Conservation (phyloP, 192 early-diverging fungal genomes). For the Coemansia sp. region DNA sequence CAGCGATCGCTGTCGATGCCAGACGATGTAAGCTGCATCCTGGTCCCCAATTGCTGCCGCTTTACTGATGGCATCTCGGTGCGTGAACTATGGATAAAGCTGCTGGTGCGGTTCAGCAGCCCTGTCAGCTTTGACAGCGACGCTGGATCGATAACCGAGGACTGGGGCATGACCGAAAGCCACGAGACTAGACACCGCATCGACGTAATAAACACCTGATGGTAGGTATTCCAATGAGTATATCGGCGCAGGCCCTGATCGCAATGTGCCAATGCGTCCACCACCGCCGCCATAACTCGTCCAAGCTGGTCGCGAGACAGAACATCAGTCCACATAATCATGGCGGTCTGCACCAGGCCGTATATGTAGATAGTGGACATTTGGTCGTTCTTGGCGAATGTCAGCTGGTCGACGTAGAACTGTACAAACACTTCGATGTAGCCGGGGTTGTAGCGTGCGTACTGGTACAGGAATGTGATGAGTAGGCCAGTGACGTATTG, state of each 20-base stretch:
- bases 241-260: conserved; percentile 19
- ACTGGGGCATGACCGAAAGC: conserved; percentile 8
- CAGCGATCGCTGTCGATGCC: too few species aligned
- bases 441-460: conserved; percentile 17
- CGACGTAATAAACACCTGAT: conserved; percentile 40
- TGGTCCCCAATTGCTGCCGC: too few species aligned
- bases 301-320: conserved; percentile 1
- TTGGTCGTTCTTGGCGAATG: conserved; percentile 9
- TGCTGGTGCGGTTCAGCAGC: conserved; percentile 27
- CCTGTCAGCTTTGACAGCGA: conserved; percentile 3
- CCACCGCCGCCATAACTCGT: conserved; percentile 6
- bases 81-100: too few species aligned
- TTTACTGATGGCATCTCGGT: too few species aligned
- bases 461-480: conserved; percentile 31
- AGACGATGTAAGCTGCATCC: too few species aligned
- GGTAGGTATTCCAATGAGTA: conserved; percentile 30
- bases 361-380: conserved; percentile 16
- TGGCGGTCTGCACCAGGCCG: conserved; percentile 22
- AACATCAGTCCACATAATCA: conserved; percentile 16
- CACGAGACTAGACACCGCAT: conserved; percentile 35
- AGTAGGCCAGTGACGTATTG: conserved; percentile 21
- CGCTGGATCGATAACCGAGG: background rate
- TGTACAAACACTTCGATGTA: conserved; percentile 19
- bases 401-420: conserved; percentile 21
- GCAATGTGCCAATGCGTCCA: conserved; percentile 13